phyloP scores from a whole-genome alignment of 2,329 filamentous ascomycete genomes.

The Pseudopyrenochaeta lycopersici region DNA sequence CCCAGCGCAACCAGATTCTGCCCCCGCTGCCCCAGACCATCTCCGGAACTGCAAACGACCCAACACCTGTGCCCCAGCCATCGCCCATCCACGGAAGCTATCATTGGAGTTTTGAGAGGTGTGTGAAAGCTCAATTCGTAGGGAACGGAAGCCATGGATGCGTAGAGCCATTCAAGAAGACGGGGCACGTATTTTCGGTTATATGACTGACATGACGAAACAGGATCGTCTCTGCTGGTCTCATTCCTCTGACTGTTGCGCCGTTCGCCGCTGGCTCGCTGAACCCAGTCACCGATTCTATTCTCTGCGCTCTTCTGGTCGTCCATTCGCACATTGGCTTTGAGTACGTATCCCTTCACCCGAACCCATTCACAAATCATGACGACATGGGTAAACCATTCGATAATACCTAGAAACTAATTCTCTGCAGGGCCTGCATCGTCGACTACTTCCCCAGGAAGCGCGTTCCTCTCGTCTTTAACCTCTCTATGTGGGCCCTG shows the following conservation, averaged over 20 bases:
- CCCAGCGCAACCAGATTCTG: conserved; percentile 76
- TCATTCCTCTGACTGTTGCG: conserved; percentile 86
- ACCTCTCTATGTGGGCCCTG: conserved; percentile 77
- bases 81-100: conserved; percentile 89
- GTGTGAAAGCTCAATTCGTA: conserved; percentile 13
- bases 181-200: not conserved
- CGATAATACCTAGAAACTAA: conserved; percentile 8
- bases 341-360: conserved; percentile 63
- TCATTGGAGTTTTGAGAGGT: conserved; percentile 96
- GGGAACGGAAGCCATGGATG: no score
- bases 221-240: conserved; percentile 78
- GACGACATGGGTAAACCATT: not conserved
- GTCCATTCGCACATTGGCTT: conserved; percentile 97
- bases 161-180: no score
- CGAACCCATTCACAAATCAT: not conserved
- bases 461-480: conserved; percentile 73
- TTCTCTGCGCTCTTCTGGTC: conserved; percentile 82
- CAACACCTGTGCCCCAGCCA: conserved; percentile 75
- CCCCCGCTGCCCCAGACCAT: conserved; percentile 88
- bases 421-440: conserved; percentile 68
- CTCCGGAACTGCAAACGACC: conserved; percentile 85
- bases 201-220: not conserved
- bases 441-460: conserved; percentile 87
- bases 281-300: conserved; percentile 86
- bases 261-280: conserved; percentile 92